Conservation (phyloP, 768 basidiomycete genomes). For the Amanita fuliginea region DNA sequence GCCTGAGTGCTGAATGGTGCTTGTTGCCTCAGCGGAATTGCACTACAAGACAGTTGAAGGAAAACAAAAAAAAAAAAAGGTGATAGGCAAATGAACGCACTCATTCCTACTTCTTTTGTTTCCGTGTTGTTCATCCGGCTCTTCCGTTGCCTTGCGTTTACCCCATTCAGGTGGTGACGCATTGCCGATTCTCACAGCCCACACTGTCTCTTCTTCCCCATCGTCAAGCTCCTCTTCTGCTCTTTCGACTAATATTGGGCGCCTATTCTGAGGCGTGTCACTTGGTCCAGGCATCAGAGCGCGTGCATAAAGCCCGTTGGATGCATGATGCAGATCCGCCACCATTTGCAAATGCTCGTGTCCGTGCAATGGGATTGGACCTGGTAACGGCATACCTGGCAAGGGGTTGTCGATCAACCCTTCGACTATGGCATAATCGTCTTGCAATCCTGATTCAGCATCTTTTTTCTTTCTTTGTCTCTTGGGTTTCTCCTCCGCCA, state of each 20-base stretch:
- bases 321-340: constrained; percentile 11
- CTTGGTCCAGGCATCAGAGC: constrained; percentile 9
- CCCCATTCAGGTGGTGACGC: constrained; percentile 60
- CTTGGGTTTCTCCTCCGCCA: constrained; percentile 59
- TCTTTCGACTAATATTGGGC: constrained; percentile 2
- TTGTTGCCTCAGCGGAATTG: background rate
- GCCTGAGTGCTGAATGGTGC: constrained; percentile 18
- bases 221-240: constrained; percentile 64
- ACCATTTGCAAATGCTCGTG: constrained; percentile 8
- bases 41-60: background rate
- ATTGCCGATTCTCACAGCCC: constrained; percentile 55
- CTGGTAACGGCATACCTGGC: constrained; percentile 6
- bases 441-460: constrained; percentile 8
- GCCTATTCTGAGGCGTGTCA: constrained; percentile 5
- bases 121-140: constrained; percentile 18
- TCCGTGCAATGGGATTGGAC: constrained; percentile 5
- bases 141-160: constrained; percentile 41
- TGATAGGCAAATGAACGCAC: constrained; percentile 19
- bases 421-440: constrained; percentile 14
- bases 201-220: constrained; percentile 43
- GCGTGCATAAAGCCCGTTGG: constrained; percentile 9
- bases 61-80: background rate
- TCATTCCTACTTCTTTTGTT: constrained; percentile 32
- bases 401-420: constrained; percentile 10
- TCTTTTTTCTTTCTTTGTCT: constrained; percentile 35